phyloP scores from a whole-genome alignment of 495 filamentous ascomycete genomes.

The Aspergillus campestris region DNA sequence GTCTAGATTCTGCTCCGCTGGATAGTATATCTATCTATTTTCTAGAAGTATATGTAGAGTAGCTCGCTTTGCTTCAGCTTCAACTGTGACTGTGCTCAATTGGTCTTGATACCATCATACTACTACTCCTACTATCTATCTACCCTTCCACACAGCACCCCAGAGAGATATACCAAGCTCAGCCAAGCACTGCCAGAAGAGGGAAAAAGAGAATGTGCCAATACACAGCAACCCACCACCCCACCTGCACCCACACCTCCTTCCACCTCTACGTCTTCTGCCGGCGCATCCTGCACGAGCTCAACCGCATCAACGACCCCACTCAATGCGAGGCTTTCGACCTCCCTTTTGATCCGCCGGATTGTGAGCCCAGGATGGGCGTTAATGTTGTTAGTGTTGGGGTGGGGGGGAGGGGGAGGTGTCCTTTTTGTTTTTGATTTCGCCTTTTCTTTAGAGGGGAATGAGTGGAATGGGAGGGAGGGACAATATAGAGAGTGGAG shows the following conservation, averaged over 20 bases:
- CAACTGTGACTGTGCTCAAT: too few species aligned
- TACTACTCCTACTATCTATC: too few species aligned
- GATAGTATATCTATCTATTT: too few species aligned
- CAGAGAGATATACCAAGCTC: background rate
- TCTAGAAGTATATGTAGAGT: too few species aligned
- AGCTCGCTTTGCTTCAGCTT: too few species aligned
- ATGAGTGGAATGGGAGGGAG: too few species aligned
- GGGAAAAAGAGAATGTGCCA: constrained; percentile 12
- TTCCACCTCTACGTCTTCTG: constrained; percentile 5
- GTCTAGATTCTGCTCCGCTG: too few species aligned
- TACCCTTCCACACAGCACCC: background rate
- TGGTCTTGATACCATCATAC: too few species aligned
- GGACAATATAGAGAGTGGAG: too few species aligned
- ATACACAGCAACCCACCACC: constrained; percentile 1
- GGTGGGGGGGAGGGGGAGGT: constrained; percentile 46
- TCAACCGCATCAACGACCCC: constrained; percentile 9
- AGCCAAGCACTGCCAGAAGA: background rate
- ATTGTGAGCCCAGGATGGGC: constrained; percentile 5
- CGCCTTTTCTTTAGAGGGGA: too few species aligned
- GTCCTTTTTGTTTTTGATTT: constrained; percentile 8
- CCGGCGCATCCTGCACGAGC: constrained; percentile 2
- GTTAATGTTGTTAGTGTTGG: constrained; percentile 8
- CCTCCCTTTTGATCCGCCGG: constrained; percentile 1
- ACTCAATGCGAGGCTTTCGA: background rate
- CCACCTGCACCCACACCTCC: constrained; percentile 6